These are phyloP conservation scores for Dothideomycetes sp. DNA, from an alignment of 2,329 filamentous ascomycete genomes.

Conservation along the genomic window DNA sequence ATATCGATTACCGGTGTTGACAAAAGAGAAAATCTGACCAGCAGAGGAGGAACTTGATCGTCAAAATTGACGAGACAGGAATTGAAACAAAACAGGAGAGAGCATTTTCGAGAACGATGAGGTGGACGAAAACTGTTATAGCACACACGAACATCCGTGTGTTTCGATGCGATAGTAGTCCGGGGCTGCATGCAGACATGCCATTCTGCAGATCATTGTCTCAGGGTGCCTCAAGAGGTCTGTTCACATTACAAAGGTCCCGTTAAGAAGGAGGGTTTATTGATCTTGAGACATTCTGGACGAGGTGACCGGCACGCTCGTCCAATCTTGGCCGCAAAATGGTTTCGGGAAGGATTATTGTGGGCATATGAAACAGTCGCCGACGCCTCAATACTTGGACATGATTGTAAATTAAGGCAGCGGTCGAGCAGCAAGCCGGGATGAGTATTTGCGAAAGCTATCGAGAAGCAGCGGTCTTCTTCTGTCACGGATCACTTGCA, in stretches of 20 bases:
- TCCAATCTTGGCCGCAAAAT: too few relatives aligned
- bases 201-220: conserved; percentile 3
- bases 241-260: background rate
- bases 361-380: too few relatives aligned
- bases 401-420: too few relatives aligned
- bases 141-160: conserved; percentile 1
- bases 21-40: conserved; percentile 4
- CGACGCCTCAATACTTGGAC: too few relatives aligned
- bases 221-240: conserved; percentile 1
- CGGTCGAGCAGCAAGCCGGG: too few relatives aligned
- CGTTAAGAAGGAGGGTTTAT: conserved; percentile 5
- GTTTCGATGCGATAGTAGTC: background rate
- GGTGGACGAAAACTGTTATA: conserved; percentile 8
- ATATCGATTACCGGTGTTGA: too few relatives aligned
- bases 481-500: too few relatives aligned
- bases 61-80: background rate
- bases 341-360: too few relatives aligned
- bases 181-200: too few relatives aligned
- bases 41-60: conserved; percentile 8
- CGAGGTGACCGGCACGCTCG: too few relatives aligned
- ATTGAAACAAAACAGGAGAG: conserved; percentile 1
- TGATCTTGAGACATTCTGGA: conserved; percentile 1
- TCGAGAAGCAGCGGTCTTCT: too few relatives aligned
- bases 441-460: too few relatives aligned
- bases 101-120: conserved; percentile 1